Evolutionary conservation across 805 yeast species (phyloP).

Genomic region (Priceomyces haplophilus): DNA sequence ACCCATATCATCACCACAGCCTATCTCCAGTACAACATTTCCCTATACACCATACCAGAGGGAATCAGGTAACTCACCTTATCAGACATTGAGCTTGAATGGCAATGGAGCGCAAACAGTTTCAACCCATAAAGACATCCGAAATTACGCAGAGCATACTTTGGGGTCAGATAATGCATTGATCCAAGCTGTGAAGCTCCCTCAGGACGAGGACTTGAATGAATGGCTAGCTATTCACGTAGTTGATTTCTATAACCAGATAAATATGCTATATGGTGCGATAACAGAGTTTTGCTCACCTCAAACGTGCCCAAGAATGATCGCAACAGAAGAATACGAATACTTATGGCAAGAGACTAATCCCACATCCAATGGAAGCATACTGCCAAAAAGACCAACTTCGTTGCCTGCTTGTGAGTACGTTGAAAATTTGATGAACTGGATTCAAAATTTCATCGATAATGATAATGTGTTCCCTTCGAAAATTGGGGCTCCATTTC

Average conservation of each 20-base stretch:
- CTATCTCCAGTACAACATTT: conserved; percentile 31
- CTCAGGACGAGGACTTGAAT: conserved; percentile 84
- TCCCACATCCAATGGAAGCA: conserved; percentile 26
- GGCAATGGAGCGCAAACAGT: conserved; percentile 27
- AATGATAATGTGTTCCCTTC: conserved; percentile 89
- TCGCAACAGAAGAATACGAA: conserved; percentile 95
- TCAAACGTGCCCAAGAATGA: conserved; percentile 92
- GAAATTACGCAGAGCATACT: conserved; percentile 91
- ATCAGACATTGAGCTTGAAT: conserved; percentile 29
- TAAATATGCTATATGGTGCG: conserved; percentile 93
- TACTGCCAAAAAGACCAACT: conserved; percentile 61
- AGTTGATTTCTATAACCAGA: conserved; percentile 95
- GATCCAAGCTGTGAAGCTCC: conserved; percentile 89
- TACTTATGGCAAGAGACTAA: conserved; percentile 90
- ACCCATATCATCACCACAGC: conserved; percentile 40
- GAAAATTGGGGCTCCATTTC: conserved; percentile 88
- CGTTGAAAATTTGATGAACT: conserved; percentile 87
- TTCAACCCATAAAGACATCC: conserved; percentile 66
- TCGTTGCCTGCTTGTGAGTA: conserved; percentile 93
- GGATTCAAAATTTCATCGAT: conserved; percentile 93
- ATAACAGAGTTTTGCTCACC: conserved; percentile 97
- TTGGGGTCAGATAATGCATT: conserved; percentile 89
- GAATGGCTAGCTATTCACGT: conserved; percentile 98
- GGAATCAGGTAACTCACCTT: conserved; percentile 16
- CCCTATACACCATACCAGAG: conserved; percentile 23